phyloP scores from a whole-genome alignment of 2,329 filamentous ascomycete genomes.

The Dryadomyces sulphureus region DNA sequence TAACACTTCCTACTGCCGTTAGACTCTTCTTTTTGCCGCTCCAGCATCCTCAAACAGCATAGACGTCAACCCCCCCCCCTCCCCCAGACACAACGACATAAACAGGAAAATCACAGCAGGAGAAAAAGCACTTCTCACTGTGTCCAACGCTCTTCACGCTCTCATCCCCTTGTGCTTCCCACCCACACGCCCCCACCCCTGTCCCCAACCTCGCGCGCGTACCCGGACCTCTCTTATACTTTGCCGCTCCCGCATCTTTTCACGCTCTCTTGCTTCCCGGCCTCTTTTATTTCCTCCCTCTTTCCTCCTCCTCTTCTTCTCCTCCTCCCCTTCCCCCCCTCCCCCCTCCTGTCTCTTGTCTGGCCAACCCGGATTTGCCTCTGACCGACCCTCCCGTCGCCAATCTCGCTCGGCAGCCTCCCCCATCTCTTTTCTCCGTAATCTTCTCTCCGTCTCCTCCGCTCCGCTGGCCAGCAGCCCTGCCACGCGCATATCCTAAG shows the following conservation, averaged over 20 bases:
- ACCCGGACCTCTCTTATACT: slow-evolving; percentile 4
- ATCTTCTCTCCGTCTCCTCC: too few species aligned
- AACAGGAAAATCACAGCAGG: neutral
- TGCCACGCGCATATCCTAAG: too few species aligned
- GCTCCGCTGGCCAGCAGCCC: too few species aligned
- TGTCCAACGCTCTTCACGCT: neutral
- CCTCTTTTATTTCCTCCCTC: slow-evolving; percentile 8
- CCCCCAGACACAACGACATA: too few species aligned
- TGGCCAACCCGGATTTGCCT: neutral
- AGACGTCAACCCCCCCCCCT: neutral
- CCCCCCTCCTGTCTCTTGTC: neutral
- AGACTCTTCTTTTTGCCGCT: neutral
- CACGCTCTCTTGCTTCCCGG: slow-evolving; percentile 14
- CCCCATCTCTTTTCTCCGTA: neutral
- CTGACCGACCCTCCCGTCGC: neutral
- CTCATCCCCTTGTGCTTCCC: neutral
- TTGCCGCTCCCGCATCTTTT: slow-evolving; percentile 16
- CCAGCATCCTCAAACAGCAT: neutral
- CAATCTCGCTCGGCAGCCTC: neutral
- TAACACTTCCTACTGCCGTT: neutral
- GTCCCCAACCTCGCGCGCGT: slow-evolving; percentile 1
- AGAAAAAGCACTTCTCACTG: too few species aligned
- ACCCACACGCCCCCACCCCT: neutral
- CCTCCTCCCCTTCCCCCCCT: neutral
- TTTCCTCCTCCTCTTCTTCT: neutral